These are phyloP conservation scores for Centella asiatica DNA, from an alignment of 129 eudicot species.

Conservation along the genomic window DNA sequence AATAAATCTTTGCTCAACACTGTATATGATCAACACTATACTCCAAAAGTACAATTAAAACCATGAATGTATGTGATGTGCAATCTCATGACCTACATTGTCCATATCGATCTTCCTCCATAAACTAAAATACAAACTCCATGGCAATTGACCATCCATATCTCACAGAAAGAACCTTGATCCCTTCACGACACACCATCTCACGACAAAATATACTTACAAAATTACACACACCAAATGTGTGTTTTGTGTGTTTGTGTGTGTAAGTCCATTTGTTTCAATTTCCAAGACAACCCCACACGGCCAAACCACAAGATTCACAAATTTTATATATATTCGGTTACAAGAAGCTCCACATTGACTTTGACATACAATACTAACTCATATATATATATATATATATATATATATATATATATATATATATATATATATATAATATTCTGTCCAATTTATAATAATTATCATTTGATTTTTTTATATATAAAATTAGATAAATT, in stretches of 20 bases:
- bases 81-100: background rate
- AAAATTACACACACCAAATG: background rate
- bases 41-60: background rate
- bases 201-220: background rate
- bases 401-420: too few species aligned
- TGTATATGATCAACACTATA: background rate
- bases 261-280: background rate
- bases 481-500: too few species aligned
- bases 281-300: constrained; percentile 2
- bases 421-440: too few species aligned
- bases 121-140: background rate
- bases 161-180: background rate
- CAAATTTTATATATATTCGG: background rate
- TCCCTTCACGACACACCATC: background rate
- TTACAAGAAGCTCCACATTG: constrained; percentile 22
- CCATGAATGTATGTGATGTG: background rate
- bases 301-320: background rate
- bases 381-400: too few species aligned
- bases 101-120: background rate
- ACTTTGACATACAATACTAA: constrained; percentile 40
- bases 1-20: too few species aligned
- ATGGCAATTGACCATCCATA: background rate
- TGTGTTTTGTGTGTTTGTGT: background rate
- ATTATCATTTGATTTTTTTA: too few species aligned
- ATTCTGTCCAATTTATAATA: too few species aligned